A percentile compares a stretch with the other conserved stretches of the same genome.
These are phyloP conservation scores for Chaetothyriales sp. DNA, from an alignment of 2,329 filamentous ascomycete species.

Conservation along the genomic window DNA sequence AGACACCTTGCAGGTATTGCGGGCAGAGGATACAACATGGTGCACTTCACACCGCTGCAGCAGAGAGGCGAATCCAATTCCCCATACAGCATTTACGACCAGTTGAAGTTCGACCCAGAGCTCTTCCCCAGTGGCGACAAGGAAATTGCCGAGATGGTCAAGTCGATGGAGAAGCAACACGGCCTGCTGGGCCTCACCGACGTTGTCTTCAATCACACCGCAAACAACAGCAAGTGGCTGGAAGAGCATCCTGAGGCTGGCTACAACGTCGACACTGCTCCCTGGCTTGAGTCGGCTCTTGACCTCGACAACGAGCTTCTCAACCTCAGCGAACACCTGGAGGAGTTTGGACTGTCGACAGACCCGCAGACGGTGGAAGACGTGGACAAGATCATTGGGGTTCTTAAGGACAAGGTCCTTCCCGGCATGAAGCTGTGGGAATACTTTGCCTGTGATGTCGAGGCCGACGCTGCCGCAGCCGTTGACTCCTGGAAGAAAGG, in stretches of 20 bases:
- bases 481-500: slow-evolving; percentile 57
- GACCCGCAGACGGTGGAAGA: slow-evolving; percentile 57
- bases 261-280: slow-evolving; percentile 84
- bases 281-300: slow-evolving; percentile 50
- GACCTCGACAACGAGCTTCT: slow-evolving; percentile 65
- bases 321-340: slow-evolving; percentile 46
- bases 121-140: slow-evolving; percentile 74
- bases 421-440: slow-evolving; percentile 73
- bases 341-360: slow-evolving; percentile 57
- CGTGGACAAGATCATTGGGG: slow-evolving; percentile 66
- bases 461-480: slow-evolving; percentile 52
- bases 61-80: slow-evolving; percentile 81
- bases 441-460: slow-evolving; percentile 73
- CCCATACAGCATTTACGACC: slow-evolving; percentile 91
- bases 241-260: slow-evolving; percentile 87
- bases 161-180: slow-evolving; percentile 69
- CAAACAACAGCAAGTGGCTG: slow-evolving; percentile 88
- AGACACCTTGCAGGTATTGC: slow-evolving; percentile 77
- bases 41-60: slow-evolving; percentile 93
- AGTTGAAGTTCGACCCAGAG: slow-evolving; percentile 66
- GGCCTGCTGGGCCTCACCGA: slow-evolving; percentile 80
- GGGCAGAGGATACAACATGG: slow-evolving; percentile 91
- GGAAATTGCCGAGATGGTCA: slow-evolving; percentile 62
- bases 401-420: slow-evolving; percentile 66
- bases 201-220: slow-evolving; percentile 96